Base-by-base conservation (phyloP, 2,329 filamentous ascomycete species). In the Ophiocordyceps polyrhachis-furcata region DNA sequence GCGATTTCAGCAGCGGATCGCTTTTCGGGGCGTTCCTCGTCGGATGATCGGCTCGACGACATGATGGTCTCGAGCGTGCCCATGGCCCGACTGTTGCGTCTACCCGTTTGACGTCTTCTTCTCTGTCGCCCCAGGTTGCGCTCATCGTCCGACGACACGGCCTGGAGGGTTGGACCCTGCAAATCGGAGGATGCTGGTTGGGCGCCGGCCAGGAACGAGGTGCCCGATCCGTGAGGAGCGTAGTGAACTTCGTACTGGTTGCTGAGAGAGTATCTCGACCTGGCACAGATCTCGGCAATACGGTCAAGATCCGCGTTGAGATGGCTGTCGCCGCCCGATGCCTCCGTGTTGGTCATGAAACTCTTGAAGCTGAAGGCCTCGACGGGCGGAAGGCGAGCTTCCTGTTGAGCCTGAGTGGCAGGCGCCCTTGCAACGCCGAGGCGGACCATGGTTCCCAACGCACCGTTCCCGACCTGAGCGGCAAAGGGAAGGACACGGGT, bases 181-280 rank as follows among this genome's bases (percentile, higher is more conserved):
- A 53, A 45, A 19, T 61, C 57, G 11, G 62, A 54, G 14, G 49
- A 51, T 43, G 25, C 8, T 28, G 59, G 55, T 12, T 56, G 52
- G n/a, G 49, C 51, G 23, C 49, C 54, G 3, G 58, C 49, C 17
- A 67, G 43, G 48, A 76, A 74, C 1, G 63, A 59, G 2, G 69
- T 57, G 4, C 76, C 74, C 1, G 71, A 73, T 19, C 74, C 74
- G 51, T 79, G 76, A 14, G 76, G 76, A 13, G 71, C 63, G 47
- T 79, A 72, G 51, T 81, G 76, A 7, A 78, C 73, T 52, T 79
- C 76, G 52, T 80, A 79, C 54, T 80, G 76, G 55, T 79, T 78
- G 57, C 75, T 79, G 44, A 80, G 56, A 38, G 75, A 79, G 56
- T 79, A 80, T 40, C 72, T 68, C 13, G 75, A 79, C 31, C 73